A percentile compares a stretch with the other conserved stretches of the same genome.
phyloP scores from a whole-genome alignment of 768 basidiomycete species.

The Chalciporus piperatus region DNA sequence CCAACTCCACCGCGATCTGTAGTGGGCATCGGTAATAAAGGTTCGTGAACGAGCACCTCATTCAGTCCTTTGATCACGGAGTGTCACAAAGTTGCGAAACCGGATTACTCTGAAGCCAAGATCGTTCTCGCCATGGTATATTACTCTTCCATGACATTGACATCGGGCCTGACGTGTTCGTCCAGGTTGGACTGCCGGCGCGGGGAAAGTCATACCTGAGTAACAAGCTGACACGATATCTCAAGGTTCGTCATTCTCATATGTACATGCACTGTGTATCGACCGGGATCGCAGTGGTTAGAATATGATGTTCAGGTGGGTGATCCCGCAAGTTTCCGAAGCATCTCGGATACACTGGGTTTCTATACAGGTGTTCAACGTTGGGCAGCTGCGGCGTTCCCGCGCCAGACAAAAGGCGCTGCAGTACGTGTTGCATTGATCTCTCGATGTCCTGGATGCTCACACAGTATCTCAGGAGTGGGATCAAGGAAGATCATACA shows the following conservation, averaged over 20 bases:
- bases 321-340: not conserved
- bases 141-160: not conserved
- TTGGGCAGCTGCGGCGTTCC: conserved; percentile 88
- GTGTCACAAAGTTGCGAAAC: conserved; percentile 71
- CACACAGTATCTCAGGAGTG: conserved; percentile 47
- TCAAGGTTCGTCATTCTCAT: conserved; percentile 58
- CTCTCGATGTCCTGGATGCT: not conserved
- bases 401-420: conserved; percentile 80
- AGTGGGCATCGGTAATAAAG: conserved; percentile 87
- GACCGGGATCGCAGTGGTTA: conserved; percentile 70
- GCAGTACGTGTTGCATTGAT: conserved; percentile 43
- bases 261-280: conserved; percentile 3
- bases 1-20: conserved; percentile 80
- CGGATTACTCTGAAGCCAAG: conserved; percentile 98
- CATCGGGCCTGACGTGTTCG: not conserved
- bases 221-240: conserved; percentile 95
- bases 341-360: not conserved
- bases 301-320: conserved; percentile 94
- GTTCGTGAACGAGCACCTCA: conserved; percentile 34
- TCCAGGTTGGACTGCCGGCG: conserved; percentile 92
- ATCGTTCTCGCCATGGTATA: conserved; percentile 95
- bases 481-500: conserved; percentile 87
- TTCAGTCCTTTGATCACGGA: conserved; percentile 1
- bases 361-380: conserved; percentile 83
- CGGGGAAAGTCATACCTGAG: conserved; percentile 97